These are phyloP conservation scores for Coemansia sp. DNA, from an alignment of 371 early-diverging fungal species.

Conservation along the genomic window DNA sequence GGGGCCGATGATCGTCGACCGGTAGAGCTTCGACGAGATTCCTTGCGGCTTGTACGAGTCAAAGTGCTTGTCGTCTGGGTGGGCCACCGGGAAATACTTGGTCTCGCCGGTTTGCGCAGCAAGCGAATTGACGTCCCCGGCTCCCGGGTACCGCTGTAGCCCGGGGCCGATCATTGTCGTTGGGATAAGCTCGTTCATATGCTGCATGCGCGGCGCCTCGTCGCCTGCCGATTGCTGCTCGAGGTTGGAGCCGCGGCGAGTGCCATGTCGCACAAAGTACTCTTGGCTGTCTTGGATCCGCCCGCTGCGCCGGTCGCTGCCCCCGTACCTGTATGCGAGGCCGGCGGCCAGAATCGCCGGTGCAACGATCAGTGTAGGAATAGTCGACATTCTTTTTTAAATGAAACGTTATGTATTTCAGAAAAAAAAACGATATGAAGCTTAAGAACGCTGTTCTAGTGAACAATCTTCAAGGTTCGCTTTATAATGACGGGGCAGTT, in stretches of 20 bases:
- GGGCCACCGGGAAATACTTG: not conserved
- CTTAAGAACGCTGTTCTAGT: too few relatives aligned
- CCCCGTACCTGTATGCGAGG: constrained; percentile 21
- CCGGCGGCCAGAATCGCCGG: constrained; percentile 28
- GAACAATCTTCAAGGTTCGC: not conserved
- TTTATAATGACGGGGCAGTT: not conserved
- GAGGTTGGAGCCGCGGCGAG: not conserved
- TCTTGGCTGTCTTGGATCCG: not conserved
- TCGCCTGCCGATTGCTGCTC: not conserved
- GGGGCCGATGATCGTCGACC: not conserved
- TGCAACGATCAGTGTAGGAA: constrained; percentile 23
- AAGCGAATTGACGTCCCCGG: not conserved
- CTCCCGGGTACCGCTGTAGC: not conserved
- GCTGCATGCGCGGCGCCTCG: not conserved
- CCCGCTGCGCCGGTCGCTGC: not conserved
- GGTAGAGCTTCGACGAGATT: not conserved
- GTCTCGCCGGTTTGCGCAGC: not conserved
- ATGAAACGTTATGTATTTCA: not conserved
- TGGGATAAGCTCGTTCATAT: constrained; percentile 15
- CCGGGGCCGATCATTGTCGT: constrained; percentile 13
- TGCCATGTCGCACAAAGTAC: not conserved
- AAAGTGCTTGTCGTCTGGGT: not conserved
- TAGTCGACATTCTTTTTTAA: constrained; percentile 16
- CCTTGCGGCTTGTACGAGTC: constrained; percentile 5
- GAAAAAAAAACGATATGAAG: not conserved